These are phyloP conservation scores for Cercospora beticola DNA, from an alignment of 2,329 filamentous ascomycete species.

Conservation along the genomic window DNA sequence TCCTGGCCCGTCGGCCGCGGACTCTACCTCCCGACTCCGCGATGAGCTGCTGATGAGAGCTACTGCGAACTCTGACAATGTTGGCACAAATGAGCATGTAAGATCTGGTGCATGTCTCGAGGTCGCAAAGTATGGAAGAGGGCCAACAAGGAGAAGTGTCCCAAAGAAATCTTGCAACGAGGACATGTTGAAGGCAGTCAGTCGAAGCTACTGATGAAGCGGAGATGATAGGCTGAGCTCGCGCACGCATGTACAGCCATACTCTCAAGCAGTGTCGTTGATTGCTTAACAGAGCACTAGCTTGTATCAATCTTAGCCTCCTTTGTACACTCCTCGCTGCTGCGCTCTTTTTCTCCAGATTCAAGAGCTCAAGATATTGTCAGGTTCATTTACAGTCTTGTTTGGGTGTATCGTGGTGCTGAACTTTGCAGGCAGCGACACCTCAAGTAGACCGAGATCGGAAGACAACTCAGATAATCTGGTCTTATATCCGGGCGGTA, in stretches of 20 bases:
- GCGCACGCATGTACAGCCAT: background rate
- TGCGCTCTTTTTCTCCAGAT: background rate
- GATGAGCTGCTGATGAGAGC: background rate
- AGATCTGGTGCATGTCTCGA: background rate
- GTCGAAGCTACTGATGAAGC: background rate
- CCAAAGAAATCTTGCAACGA: no score
- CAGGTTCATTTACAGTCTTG: slow-evolving; percentile 10
- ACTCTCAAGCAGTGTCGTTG: background rate
- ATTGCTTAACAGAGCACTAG: background rate
- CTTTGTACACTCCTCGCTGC: background rate
- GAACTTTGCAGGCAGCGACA: slow-evolving; percentile 18
- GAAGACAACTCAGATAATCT: slow-evolving; percentile 10
- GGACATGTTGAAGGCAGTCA: background rate
- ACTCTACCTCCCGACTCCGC: background rate
- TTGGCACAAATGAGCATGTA: background rate
- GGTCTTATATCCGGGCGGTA: slow-evolving; percentile 14
- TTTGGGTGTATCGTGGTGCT: slow-evolving; percentile 4
- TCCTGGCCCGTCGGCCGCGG: background rate
- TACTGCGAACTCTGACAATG: background rate
- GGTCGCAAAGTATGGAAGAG: no score
- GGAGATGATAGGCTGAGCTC: background rate
- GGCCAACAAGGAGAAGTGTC: no score
- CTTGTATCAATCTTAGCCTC: background rate
- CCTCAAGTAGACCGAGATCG: slow-evolving; percentile 18
- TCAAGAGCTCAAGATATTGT: background rate